phyloP scores from a whole-genome alignment of 2,329 filamentous ascomycete species.

The Cytospora piceicola region DNA sequence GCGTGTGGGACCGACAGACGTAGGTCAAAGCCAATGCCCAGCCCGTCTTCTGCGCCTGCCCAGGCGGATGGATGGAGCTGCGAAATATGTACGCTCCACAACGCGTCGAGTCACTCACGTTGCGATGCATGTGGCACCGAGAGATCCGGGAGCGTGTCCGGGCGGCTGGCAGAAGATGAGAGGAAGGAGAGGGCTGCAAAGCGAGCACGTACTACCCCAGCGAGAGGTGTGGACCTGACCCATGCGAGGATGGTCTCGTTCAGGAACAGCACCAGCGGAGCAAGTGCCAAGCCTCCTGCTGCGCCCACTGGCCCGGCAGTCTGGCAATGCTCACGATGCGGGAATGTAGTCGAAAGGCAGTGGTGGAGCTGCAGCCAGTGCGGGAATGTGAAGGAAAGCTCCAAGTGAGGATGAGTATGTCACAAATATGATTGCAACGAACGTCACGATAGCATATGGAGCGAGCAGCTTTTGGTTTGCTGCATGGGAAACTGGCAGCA shows the following conservation, averaged over 20 bases:
- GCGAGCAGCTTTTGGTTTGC: neutral
- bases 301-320: slow-evolving; percentile 37
- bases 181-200: slow-evolving; percentile 29
- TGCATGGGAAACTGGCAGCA: neutral
- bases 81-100: slow-evolving; percentile 59
- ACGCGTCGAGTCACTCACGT: slow-evolving; percentile 51
- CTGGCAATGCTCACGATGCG: slow-evolving; percentile 59
- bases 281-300: slow-evolving; percentile 26
- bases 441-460: slow-evolving; percentile 13
- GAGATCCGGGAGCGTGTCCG: slow-evolving; percentile 39
- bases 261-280: slow-evolving; percentile 27
- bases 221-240: slow-evolving; percentile 16
- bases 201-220: slow-evolving; percentile 19
- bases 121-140: slow-evolving; percentile 62
- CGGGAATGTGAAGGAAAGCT: slow-evolving; percentile 57
- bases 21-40: slow-evolving; percentile 32
- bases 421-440: slow-evolving; percentile 20
- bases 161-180: slow-evolving; percentile 26
- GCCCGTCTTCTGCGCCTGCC: slow-evolving; percentile 12
- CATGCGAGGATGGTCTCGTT: slow-evolving; percentile 31
- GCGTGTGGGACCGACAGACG: slow-evolving; percentile 56
- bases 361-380: slow-evolving; percentile 64
- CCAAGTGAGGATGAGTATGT: slow-evolving; percentile 36
- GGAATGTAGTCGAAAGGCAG: slow-evolving; percentile 53
- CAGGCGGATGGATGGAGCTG: slow-evolving; percentile 53